phyloP scores from a whole-genome alignment of 1,284 basidiomycete species.

The Agroathelia rolfsii region DNA sequence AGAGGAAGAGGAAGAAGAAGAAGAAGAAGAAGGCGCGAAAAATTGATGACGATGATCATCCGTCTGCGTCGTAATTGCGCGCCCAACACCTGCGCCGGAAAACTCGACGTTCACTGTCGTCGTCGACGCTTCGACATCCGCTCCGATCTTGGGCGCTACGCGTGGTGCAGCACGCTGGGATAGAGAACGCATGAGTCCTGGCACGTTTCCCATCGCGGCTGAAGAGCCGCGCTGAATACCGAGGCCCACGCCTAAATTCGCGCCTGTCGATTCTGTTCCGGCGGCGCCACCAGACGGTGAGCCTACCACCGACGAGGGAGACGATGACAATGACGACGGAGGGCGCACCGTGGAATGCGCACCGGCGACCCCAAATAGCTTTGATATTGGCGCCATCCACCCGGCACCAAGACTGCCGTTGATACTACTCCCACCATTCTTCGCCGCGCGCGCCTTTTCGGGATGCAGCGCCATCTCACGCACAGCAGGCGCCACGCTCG shows the following conservation, averaged over 20 bases:
- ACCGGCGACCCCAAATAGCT: slow-evolving; percentile 42
- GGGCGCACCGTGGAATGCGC: slow-evolving; percentile 11
- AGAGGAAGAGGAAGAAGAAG: slow-evolving; percentile 14
- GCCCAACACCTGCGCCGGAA: slow-evolving; percentile 64
- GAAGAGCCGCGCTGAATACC: slow-evolving; percentile 25
- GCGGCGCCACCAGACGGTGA: neutral
- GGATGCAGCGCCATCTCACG: slow-evolving; percentile 66
- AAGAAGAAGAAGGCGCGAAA: slow-evolving; percentile 13
- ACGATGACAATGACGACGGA: too few species aligned
- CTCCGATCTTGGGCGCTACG: slow-evolving; percentile 64
- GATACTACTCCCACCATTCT: too few species aligned
- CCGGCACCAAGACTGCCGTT: slow-evolving; percentile 32
- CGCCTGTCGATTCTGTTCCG: slow-evolving; percentile 16
- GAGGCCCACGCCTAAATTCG: slow-evolving; percentile 19
- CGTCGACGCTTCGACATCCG: slow-evolving; percentile 75
- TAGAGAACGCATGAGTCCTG: slow-evolving; percentile 16
- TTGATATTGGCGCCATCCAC: slow-evolving; percentile 81
- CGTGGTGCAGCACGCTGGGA: slow-evolving; percentile 19
- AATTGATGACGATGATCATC: slow-evolving; percentile 13
- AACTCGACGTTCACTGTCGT: slow-evolving; percentile 93
- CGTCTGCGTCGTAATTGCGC: slow-evolving; percentile 52
- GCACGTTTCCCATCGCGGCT: slow-evolving; percentile 12
- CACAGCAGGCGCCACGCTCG: slow-evolving; percentile 61
- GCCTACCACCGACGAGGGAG: too few species aligned
- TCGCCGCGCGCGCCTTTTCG: slow-evolving; percentile 34